These are phyloP conservation scores for Buddleja alternifolia DNA, from an alignment of 257 asterid genomes.

Conservation along the genomic window DNA sequence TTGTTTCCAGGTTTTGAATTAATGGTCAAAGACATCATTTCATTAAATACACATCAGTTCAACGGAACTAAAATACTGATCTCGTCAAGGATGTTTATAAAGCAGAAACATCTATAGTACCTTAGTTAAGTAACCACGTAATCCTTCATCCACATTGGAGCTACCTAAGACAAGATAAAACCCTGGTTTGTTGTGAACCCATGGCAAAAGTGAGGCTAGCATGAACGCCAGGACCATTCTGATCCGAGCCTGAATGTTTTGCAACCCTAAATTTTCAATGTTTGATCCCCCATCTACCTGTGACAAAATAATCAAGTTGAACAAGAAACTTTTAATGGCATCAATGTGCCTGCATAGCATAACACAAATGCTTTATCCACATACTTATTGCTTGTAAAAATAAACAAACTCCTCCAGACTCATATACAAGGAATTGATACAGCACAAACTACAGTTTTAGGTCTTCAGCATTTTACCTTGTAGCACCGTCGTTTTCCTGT, in stretches of 20 bases:
- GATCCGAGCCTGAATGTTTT: slow-evolving; percentile 90
- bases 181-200: slow-evolving; percentile 98
- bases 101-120: slow-evolving; percentile 36
- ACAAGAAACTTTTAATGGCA: slow-evolving; percentile 19
- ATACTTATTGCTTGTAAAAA: neutral
- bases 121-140: slow-evolving; percentile 93
- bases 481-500: slow-evolving; percentile 80
- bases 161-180: slow-evolving; percentile 93
- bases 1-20: neutral
- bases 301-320: slow-evolving; percentile 32
- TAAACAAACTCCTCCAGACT: slow-evolving; percentile 10
- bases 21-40: too few species aligned
- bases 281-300: slow-evolving; percentile 93
- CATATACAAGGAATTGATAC: neutral
- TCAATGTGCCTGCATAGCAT: neutral
- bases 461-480: slow-evolving; percentile 55
- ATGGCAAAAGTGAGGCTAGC: slow-evolving; percentile 94
- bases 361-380: neutral
- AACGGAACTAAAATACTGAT: slow-evolving; percentile 2
- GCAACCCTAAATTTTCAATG: slow-evolving; percentile 82
- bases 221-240: slow-evolving; percentile 93
- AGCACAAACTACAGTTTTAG: slow-evolving; percentile 3
- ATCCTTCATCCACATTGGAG: slow-evolving; percentile 94
- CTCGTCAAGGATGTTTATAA: slow-evolving; percentile 10
- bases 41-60: neutral